These are phyloP conservation scores for Malassezia equina DNA, from an alignment of 1,284 basidiomycete species.

Conservation along the genomic window DNA sequence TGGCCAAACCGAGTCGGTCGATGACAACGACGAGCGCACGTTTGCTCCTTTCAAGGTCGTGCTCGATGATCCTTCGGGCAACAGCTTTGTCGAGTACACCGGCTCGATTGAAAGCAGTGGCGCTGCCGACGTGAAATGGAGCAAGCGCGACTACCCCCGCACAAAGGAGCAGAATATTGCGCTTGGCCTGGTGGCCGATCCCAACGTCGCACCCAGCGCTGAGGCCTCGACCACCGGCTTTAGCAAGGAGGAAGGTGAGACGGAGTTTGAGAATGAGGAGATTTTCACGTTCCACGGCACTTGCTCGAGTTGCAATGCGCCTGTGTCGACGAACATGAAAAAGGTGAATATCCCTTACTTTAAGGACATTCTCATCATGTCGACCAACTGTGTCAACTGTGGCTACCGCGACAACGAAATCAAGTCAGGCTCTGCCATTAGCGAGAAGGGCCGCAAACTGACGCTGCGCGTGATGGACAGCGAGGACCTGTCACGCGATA, in stretches of 20 bases:
- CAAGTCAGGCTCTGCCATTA: slow-evolving; percentile 83
- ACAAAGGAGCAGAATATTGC: slow-evolving; percentile 72
- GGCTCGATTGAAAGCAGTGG: slow-evolving; percentile 32
- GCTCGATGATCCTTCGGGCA: slow-evolving; percentile 86
- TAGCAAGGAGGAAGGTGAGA: slow-evolving; percentile 42
- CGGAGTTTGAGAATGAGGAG: slow-evolving; percentile 60
- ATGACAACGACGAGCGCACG: slow-evolving; percentile 50
- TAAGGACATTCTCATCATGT: slow-evolving; percentile 98
- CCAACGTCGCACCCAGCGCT: slow-evolving; percentile 22
- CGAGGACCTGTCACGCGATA: slow-evolving; percentile 86
- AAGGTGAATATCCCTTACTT: slow-evolving; percentile 96
- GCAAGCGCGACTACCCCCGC: slow-evolving; percentile 72
- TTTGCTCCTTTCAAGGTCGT: slow-evolving; percentile 71
- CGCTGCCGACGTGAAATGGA: slow-evolving; percentile 84
- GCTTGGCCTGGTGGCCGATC: slow-evolving; percentile 59
- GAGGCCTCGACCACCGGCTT: slow-evolving; percentile 28
- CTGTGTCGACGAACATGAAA: slow-evolving; percentile 84
- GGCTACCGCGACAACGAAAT: slow-evolving; percentile 97
- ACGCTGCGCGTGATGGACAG: slow-evolving; percentile 80
- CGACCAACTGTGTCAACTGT: slow-evolving; percentile 86
- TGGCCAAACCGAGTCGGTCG: slow-evolving; percentile 19
- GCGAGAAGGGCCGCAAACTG: slow-evolving; percentile 72
- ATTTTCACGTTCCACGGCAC: slow-evolving; percentile 77
- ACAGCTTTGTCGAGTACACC: slow-evolving; percentile 60
- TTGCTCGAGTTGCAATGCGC: slow-evolving; percentile 79